Conservation (phyloP, 495 filamentous ascomycete genomes). For the Daldinia loculata region DNA sequence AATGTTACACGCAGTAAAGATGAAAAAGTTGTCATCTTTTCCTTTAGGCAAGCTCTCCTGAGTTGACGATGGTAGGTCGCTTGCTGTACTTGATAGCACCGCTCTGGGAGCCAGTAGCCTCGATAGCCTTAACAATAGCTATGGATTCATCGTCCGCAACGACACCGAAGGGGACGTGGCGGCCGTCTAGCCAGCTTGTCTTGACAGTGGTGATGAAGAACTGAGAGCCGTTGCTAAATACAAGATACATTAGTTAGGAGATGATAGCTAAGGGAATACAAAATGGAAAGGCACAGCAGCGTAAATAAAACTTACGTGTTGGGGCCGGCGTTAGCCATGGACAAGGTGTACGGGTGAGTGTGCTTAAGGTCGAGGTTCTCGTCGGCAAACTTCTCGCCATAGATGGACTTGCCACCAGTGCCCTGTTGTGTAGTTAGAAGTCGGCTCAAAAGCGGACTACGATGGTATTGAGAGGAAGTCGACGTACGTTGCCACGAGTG, state of each 20-base stretch:
- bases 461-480: neutral
- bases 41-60: conserved; percentile 62
- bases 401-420: conserved; percentile 87
- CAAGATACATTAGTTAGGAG: conserved; percentile 3
- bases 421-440: conserved; percentile 60
- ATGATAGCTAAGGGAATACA: neutral
- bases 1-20: conserved; percentile 32
- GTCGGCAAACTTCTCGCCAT: conserved; percentile 84
- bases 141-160: conserved; percentile 72
- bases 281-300: conserved; percentile 32
- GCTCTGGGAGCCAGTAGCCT: conserved; percentile 70
- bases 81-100: conserved; percentile 69
- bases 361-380: conserved; percentile 80
- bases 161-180: conserved; percentile 85
- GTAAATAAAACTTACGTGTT: conserved; percentile 68
- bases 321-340: conserved; percentile 84
- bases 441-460: neutral
- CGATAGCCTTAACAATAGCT: conserved; percentile 73
- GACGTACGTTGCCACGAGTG: conserved; percentile 87
- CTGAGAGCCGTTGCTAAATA: conserved; percentile 73
- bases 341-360: conserved; percentile 69
- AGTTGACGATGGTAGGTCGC: conserved; percentile 73
- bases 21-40: neutral
- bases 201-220: conserved; percentile 80
- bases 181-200: conserved; percentile 78